phyloP scores from a whole-genome alignment of 2,329 filamentous ascomycete species.

The Pyrenophora seminiperda region DNA sequence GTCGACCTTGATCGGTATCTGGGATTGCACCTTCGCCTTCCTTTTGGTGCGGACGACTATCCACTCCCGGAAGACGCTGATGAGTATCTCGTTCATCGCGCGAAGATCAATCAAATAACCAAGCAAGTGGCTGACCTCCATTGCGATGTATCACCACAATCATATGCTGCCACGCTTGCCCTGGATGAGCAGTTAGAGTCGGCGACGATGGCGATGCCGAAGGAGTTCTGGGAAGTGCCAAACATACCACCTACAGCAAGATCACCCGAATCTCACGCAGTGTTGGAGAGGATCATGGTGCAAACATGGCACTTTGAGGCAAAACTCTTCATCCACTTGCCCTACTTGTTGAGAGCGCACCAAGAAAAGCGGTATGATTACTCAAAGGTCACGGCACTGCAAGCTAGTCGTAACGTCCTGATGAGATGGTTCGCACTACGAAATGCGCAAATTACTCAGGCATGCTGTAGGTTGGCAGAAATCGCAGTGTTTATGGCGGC shows the following conservation, averaged over 20 bases:
- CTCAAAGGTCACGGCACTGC: constrained; percentile 42
- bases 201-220: constrained; percentile 36
- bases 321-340: constrained; percentile 45
- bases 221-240: constrained; percentile 46
- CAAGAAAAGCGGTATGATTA: constrained; percentile 43
- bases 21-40: constrained; percentile 43
- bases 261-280: constrained; percentile 34
- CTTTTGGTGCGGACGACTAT: constrained; percentile 43
- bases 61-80: constrained; percentile 27
- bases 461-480: constrained; percentile 42
- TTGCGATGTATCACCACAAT: constrained; percentile 36
- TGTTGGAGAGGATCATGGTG: constrained; percentile 38
- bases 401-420: constrained; percentile 43
- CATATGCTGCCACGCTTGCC: constrained; percentile 39
- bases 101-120: constrained; percentile 29
- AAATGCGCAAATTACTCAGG: constrained; percentile 43
- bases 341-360: constrained; percentile 39
- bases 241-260: constrained; percentile 43
- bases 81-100: constrained; percentile 30
- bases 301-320: constrained; percentile 46
- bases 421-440: constrained; percentile 47
- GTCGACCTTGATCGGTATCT: constrained; percentile 42
- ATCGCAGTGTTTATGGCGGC: constrained; percentile 44
- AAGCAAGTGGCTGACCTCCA: constrained; percentile 39
- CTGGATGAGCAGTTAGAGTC: constrained; percentile 42